Percentiles rank a stretch among this genome's conserved stretches.
phyloP scores from a whole-genome alignment of 1,139 yeast genomes.

The Kluyveromyces sp. region DNA sequence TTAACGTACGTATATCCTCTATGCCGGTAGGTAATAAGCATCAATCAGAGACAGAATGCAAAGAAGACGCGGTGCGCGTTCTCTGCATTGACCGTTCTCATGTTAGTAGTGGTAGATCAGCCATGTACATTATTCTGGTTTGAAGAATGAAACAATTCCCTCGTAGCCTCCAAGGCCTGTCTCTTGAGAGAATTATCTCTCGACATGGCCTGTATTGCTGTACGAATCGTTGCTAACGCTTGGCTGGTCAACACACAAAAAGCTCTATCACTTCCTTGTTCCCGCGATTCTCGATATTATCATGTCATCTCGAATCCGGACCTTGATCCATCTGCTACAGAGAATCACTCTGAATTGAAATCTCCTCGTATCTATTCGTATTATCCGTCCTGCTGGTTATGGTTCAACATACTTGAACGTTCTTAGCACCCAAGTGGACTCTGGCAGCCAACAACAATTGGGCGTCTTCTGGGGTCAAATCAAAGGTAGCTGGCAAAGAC shows the following conservation, averaged over 20 bases:
- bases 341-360: background rate
- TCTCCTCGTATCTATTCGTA: conserved; percentile 3
- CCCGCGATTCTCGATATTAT: too few relatives aligned
- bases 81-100: background rate
- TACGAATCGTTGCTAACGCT: too few relatives aligned
- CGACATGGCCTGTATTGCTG: too few relatives aligned
- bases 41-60: background rate
- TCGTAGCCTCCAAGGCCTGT: too few relatives aligned
- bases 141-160: too few relatives aligned
- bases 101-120: background rate
- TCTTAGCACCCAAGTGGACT: conserved; percentile 99
- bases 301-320: background rate
- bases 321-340: too few relatives aligned
- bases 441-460: conserved; percentile 99
- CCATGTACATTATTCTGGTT: too few relatives aligned
- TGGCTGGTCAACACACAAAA: background rate
- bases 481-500: conserved; percentile 89
- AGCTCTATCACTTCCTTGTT: background rate
- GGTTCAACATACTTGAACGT: conserved; percentile 78
- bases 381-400: background rate
- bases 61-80: too few relatives aligned
- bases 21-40: conserved; percentile 5
- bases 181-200: too few relatives aligned
- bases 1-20: conserved; percentile 8
- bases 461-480: conserved; percentile 96